Percentiles rank a stretch among this genome's conserved stretches.
Conservation (phyloP, 768 basidiomycete genomes). For the Kwoniella heveanensis region DNA sequence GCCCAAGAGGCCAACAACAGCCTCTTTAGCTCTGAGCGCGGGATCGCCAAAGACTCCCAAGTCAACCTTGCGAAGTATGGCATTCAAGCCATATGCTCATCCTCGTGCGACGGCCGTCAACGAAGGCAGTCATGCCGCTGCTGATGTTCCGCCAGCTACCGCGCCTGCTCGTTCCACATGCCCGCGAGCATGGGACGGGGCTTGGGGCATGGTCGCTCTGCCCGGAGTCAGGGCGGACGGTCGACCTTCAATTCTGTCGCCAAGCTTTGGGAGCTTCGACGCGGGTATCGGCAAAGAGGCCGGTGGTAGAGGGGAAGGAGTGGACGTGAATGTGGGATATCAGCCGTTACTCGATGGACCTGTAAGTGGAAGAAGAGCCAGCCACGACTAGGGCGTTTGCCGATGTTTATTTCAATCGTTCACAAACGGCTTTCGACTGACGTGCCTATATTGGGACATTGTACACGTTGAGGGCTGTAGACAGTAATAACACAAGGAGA, state of each 20-base stretch:
- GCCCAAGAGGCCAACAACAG: background rate
- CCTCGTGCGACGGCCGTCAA: no score
- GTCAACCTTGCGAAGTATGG: conserved; percentile 1
- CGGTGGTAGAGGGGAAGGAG: background rate
- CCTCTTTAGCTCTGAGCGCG: background rate
- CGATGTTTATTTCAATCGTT: no score
- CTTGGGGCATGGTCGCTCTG: background rate
- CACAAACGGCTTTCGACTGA: no score
- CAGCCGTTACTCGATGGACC: no score
- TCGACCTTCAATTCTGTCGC: background rate
- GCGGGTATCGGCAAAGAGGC: background rate
- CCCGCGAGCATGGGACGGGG: background rate
- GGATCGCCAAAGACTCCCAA: background rate
- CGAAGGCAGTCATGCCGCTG: no score
- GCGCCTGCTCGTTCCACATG: background rate
- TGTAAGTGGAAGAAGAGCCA: no score
- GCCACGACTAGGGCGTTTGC: no score
- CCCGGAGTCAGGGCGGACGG: background rate
- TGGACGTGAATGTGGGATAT: no score
- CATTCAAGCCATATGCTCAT: conserved; percentile 18
- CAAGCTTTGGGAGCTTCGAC: background rate
- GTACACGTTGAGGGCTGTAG: no score
- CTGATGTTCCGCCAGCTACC: background rate
- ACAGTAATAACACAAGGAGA: no score
- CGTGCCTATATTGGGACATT: no score